Evolutionary conservation across 2,329 filamentous ascomycete genomes (phyloP), one percentile per base, ranked within the genome.

Genomic region (Penicillium sp.): DNA sequence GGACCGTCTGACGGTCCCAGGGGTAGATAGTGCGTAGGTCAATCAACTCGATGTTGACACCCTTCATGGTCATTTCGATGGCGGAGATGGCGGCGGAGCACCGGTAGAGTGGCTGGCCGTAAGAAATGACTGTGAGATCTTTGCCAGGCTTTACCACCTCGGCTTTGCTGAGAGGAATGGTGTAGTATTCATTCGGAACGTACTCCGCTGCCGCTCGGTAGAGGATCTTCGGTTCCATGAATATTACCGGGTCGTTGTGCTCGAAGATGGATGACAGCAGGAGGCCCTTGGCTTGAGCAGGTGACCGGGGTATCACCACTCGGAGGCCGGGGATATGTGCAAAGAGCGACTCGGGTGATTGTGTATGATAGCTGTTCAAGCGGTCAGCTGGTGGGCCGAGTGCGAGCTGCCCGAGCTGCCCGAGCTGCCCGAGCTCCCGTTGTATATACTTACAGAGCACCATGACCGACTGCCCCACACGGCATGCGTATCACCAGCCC

Each of bases 221-320:
- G 10, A 96, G 76, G 41, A 93, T 88, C 74, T 96, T 96, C 39
- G 91, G 91, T 68, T 96, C 91, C 84, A 96, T 84, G 71, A 96
- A 95, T 46, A 96, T 77, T 54, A 92, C 89, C 0, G 91, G 91
- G 67, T 96, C 91, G 54, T 89, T 88, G 62, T 79, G 83, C 73
- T 75, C 82, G 44, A 82, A 82, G 46, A 95, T 89, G 0, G 86
- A 81, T 3, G 87, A 80, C 3, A 95, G 76, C 44, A 95, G 75
- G 3, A 96, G 77, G 1, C 91, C 91, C 70, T 96, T 96, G 4
- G 91, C 91, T 70, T 96, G 91, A 2, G 86, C 70, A 0, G 91
- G 91, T 0, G 88, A 93, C 40, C 91, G 80, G 0, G 91, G 91
- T 69, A 95, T 85, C 24, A 96, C 83, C 23, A 96, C 89, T 42